Conservation (phyloP, 176 grass and related monocot genomes). For the Tillandsia leiboldiana region DNA sequence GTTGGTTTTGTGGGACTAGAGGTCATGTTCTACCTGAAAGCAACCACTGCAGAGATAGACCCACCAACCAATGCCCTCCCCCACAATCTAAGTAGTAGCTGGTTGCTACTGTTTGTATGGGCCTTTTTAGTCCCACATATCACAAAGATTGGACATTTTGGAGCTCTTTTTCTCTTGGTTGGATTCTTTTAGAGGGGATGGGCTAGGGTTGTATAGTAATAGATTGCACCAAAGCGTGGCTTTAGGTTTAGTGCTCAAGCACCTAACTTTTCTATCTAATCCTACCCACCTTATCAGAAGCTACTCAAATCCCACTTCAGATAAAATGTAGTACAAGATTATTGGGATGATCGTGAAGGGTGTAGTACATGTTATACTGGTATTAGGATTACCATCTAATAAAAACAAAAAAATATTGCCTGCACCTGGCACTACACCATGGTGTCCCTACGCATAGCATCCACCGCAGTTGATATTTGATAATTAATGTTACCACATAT, state of each 20-base stretch:
- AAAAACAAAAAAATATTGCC: background rate
- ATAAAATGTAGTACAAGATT: background rate
- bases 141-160: background rate
- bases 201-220: background rate
- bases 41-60: background rate
- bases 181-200: background rate
- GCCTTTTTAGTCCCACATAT: background rate
- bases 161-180: background rate
- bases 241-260: conserved; percentile 2
- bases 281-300: background rate
- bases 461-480: too few relatives aligned
- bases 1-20: too few relatives aligned
- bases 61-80: background rate
- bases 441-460: too few relatives aligned
- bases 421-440: too few relatives aligned
- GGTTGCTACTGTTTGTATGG: background rate
- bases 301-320: background rate
- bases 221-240: background rate
- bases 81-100: background rate
- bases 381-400: background rate
- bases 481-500: too few relatives aligned
- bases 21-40: background rate
- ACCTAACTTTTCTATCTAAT: background rate
- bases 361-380: background rate
- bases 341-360: background rate